phyloP scores from a whole-genome alignment of 805 yeast species.

The Starmerella khaoyaiensis region DNA sequence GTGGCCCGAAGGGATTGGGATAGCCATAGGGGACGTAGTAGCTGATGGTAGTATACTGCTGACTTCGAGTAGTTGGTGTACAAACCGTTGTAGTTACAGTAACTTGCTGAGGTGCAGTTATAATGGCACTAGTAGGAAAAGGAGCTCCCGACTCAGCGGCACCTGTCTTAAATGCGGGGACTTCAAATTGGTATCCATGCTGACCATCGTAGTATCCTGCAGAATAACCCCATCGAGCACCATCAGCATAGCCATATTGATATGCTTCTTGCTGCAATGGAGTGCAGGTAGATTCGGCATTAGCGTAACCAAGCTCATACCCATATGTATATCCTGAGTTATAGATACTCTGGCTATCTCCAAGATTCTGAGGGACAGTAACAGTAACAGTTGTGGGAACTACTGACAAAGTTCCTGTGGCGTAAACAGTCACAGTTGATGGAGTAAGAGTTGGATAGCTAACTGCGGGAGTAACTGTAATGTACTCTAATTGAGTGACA shows the following conservation, averaged over 20 bases:
- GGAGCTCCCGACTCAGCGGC: neutral
- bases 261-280: neutral
- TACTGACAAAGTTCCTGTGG: no score
- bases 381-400: no score
- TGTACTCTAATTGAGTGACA: no score
- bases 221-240: conserved; percentile 16
- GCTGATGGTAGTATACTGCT: conserved; percentile 11
- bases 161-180: conserved; percentile 6
- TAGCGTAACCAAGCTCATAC: neutral
- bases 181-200: conserved; percentile 2
- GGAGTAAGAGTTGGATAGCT: no score
- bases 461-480: no score
- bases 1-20: conserved; percentile 1
- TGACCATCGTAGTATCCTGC: conserved; percentile 11
- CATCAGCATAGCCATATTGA: conserved; percentile 8
- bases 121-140: neutral
- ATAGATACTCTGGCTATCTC: no score
- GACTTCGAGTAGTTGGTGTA: no score
- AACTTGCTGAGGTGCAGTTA: neutral
- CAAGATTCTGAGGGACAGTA: no score
- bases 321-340: no score
- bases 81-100: neutral
- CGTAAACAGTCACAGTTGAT: no score
- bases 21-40: conserved; percentile 13
- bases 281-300: neutral